phyloP scores from a whole-genome alignment of 2,329 filamentous ascomycete species.

The Sclerotinia borealis region DNA sequence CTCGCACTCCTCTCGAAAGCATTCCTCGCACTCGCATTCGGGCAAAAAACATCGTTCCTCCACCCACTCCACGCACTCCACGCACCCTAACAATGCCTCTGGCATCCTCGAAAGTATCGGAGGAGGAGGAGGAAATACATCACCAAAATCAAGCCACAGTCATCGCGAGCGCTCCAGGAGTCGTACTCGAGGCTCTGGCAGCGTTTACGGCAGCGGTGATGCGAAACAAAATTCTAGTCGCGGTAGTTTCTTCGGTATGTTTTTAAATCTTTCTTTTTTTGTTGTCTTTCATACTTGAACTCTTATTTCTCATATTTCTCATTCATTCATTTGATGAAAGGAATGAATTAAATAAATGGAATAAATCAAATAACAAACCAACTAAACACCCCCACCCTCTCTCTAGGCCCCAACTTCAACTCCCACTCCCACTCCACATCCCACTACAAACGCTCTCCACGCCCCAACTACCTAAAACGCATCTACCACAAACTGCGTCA shows the following conservation, averaged over 20 bases:
- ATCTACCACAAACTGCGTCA: slow-evolving; percentile 70
- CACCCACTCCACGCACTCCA: slow-evolving; percentile 14
- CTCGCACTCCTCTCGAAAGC: slow-evolving; percentile 23
- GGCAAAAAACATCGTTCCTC: slow-evolving; percentile 22
- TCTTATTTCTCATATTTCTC: too few relatives aligned
- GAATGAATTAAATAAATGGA: too few relatives aligned
- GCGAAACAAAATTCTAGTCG: slow-evolving; percentile 38
- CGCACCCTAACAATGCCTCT: slow-evolving; percentile 4
- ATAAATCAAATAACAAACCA: neutral
- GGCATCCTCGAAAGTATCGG: neutral
- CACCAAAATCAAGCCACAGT: slow-evolving; percentile 13
- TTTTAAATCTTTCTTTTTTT: neutral
- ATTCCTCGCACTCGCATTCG: slow-evolving; percentile 22
- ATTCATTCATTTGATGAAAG: too few relatives aligned
- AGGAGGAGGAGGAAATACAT: neutral
- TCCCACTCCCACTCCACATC: slow-evolving; percentile 32
- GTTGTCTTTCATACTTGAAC: too few relatives aligned
- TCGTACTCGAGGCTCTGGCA: slow-evolving; percentile 32
- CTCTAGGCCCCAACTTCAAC: neutral
- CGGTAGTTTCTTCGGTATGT: slow-evolving; percentile 35
- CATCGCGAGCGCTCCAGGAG: slow-evolving; percentile 13
- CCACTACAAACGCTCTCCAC: slow-evolving; percentile 76
- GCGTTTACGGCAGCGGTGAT: slow-evolving; percentile 38
- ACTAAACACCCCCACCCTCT: slow-evolving; percentile 2
- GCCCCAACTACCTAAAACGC: slow-evolving; percentile 69